These are phyloP conservation scores for Lactarius vividus DNA, from an alignment of 768 basidiomycete species.

Conservation along the genomic window DNA sequence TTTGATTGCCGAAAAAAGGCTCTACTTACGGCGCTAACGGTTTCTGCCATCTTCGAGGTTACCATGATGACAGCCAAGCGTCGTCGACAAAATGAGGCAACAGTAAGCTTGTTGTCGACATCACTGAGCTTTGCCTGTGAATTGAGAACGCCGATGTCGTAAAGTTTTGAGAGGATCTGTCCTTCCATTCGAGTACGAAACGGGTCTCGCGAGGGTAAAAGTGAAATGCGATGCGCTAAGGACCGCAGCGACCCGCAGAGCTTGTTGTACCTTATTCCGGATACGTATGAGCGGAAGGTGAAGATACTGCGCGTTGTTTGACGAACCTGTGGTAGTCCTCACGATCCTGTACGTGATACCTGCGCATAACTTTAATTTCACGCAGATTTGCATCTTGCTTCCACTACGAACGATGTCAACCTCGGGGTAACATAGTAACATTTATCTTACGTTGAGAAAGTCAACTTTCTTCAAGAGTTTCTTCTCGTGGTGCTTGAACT, in stretches of 20 bases:
- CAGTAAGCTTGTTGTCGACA: conserved; percentile 91
- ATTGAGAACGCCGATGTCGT: conserved; percentile 94
- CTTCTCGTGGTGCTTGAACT: conserved; percentile 95
- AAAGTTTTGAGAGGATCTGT: conserved; percentile 89
- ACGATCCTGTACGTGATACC: conserved; percentile 93
- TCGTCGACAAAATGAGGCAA: conserved; percentile 89
- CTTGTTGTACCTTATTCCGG: conserved; percentile 76
- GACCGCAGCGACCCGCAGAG: conserved; percentile 84
- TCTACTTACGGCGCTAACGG: conserved; percentile 74
- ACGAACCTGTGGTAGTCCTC: conserved; percentile 90
- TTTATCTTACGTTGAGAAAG: conserved; percentile 71
- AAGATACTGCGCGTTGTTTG: conserved; percentile 10
- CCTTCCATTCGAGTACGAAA: conserved; percentile 82
- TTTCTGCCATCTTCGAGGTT: conserved; percentile 92
- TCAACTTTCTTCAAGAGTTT: conserved; percentile 95
- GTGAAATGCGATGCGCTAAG: conserved; percentile 81
- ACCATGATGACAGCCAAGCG: conserved; percentile 91
- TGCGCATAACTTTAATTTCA: conserved; percentile 90
- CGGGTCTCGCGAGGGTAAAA: conserved; percentile 87
- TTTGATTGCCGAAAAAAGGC: conserved; percentile 13
- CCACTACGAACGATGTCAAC: conserved; percentile 58
- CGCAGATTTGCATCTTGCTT: conserved; percentile 90
- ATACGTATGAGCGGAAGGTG: conserved; percentile 6
- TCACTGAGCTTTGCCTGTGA: conserved; percentile 87
- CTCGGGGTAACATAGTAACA: conserved; percentile 5